Conservation (phyloP, 176 grass and related monocot species). For the Themeda triandra region DNA sequence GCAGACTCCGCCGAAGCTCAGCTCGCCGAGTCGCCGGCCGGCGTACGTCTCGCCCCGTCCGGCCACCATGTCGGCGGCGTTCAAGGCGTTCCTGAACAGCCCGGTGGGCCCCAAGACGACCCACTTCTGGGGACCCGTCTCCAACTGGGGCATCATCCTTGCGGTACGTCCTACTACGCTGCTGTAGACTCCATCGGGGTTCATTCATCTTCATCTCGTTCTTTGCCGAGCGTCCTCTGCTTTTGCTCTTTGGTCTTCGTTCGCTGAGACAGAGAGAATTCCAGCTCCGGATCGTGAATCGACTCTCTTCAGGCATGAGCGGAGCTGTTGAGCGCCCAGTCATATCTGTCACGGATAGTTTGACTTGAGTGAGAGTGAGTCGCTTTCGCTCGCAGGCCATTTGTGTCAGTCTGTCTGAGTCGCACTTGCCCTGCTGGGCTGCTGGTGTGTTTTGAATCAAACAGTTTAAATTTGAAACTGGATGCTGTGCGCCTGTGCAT, state of each 20-base stretch:
- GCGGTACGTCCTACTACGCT: conserved; percentile 35
- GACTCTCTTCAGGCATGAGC: background rate
- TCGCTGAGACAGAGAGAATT: no score
- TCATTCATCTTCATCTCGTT: no score
- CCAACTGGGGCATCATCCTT: conserved; percentile 69
- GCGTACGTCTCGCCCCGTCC: background rate
- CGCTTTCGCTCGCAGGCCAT: background rate
- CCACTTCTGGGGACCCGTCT: conserved; percentile 81
- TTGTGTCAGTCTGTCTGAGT: background rate
- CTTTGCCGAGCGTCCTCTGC: background rate
- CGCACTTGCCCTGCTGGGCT: no score
- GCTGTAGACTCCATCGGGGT: no score
- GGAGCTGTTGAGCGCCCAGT: background rate
- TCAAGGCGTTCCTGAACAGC: conserved; percentile 71
- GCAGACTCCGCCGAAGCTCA: background rate
- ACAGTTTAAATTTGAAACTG: background rate
- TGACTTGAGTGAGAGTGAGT: background rate
- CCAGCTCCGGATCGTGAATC: no score
- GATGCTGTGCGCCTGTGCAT: background rate
- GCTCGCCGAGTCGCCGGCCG: background rate
- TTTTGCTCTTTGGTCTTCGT: no score
- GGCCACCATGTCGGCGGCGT: conserved; percentile 8
- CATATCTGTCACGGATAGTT: no score
- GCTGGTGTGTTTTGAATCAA: background rate
- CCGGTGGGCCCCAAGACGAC: conserved; percentile 77